Percentiles rank a stretch among this genome's conserved stretches.
Conservation (phyloP, 1,139 yeast genomes). For the Scheffersomyces lignicola region DNA sequence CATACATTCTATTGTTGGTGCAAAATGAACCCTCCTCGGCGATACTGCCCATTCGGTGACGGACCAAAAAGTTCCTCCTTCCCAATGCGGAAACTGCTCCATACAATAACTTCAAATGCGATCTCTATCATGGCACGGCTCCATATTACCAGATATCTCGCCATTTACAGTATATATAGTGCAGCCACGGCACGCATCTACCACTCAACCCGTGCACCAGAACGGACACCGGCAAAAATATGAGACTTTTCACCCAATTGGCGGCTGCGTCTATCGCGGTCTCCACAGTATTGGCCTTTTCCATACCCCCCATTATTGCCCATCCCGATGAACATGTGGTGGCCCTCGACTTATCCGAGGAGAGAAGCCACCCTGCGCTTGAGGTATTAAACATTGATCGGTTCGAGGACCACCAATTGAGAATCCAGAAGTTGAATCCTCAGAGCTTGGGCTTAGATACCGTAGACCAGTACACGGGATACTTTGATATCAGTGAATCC, state of each 20-base stretch:
- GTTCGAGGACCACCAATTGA: constrained; percentile 21
- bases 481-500: constrained; percentile 49
- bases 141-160: not conserved
- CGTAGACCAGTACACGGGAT: constrained; percentile 60
- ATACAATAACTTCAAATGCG: not conserved
- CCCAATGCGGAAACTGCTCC: too few relatives aligned
- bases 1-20: too few relatives aligned
- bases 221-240: not conserved
- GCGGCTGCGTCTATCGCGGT: not conserved
- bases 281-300: not conserved
- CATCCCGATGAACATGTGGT: not conserved
- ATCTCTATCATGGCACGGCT: constrained; percentile 1
- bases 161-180: too few relatives aligned
- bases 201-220: too few relatives aligned
- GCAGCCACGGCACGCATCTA: too few relatives aligned
- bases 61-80: too few relatives aligned
- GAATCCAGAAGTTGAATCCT: constrained; percentile 20
- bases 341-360: not conserved
- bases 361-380: constrained; percentile 6
- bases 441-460: constrained; percentile 44
- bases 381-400: constrained; percentile 12
- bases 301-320: not conserved
- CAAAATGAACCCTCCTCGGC: too few relatives aligned
- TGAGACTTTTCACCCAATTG: constrained; percentile 1
- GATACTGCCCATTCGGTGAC: too few relatives aligned